These are phyloP conservation scores for Maudiozyma turicensis DNA, from an alignment of 805 yeast genomes.

Conservation along the genomic window DNA sequence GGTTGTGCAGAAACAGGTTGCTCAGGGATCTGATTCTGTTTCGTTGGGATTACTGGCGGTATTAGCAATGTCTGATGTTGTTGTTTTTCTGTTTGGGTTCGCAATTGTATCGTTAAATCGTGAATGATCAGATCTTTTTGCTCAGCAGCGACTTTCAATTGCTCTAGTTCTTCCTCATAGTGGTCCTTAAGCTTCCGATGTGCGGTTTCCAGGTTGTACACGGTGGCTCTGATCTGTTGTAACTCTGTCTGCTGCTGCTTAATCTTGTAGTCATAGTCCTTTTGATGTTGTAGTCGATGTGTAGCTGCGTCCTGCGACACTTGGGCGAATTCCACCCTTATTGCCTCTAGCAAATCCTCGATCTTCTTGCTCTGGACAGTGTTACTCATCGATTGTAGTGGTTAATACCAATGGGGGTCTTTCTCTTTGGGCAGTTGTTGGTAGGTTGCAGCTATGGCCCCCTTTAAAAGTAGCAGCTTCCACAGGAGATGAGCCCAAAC, in stretches of 20 bases:
- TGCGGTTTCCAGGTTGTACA: constrained; percentile 85
- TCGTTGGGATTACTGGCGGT: constrained; percentile 4
- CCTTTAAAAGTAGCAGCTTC: no score
- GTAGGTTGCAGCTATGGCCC: no score
- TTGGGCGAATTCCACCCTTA: constrained; percentile 82
- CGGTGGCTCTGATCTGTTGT: constrained; percentile 88
- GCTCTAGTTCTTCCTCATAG: constrained; percentile 82
- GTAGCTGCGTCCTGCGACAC: constrained; percentile 78
- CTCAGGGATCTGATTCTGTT: no score
- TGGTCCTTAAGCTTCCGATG: constrained; percentile 92
- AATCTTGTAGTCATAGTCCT: constrained; percentile 81
- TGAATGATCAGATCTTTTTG: constrained; percentile 54
- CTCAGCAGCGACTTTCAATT: constrained; percentile 80
- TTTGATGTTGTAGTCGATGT: constrained; percentile 74
- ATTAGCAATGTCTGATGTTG: constrained; percentile 6
- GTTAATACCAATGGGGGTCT: not conserved
- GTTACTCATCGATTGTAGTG: constrained; percentile 14
- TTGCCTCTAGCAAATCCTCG: constrained; percentile 80
- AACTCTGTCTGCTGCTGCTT: constrained; percentile 87
- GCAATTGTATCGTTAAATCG: constrained; percentile 25
- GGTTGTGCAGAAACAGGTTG: no score
- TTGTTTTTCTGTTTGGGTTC: constrained; percentile 16
- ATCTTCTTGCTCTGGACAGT: constrained; percentile 29
- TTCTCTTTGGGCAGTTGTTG: no score
- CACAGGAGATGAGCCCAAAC: no score